Base-by-base conservation (phyloP, 352 stramenopile genomes). In the Globisporangium nodosum region DNA sequence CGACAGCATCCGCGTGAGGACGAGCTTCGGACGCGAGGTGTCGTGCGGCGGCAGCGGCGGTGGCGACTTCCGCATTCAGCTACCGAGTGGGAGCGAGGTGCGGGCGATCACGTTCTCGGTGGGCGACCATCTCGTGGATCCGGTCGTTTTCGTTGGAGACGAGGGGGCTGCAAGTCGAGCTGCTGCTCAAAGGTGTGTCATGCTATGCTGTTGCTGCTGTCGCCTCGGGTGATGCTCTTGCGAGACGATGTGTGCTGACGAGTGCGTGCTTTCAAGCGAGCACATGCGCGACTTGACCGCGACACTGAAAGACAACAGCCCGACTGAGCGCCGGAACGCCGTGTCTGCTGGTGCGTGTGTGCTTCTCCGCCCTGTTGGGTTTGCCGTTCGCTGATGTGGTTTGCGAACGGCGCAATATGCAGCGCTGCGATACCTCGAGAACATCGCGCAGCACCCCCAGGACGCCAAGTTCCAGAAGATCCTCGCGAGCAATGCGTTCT, bases 391-490 rank as follows among this genome's bases (percentile, higher is more conserved):
- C 13, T 35, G n/a, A 31, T 37, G 56, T 45, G 5, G 39, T 16
- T 6, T 21, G 42, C 5, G 42, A 24, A 21, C 21, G 42, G 16
- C n/a, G 15, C 31, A 9, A 35, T 9, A 21, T 50, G 43, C 20
- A 86, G 72, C 63, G 1, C 58, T 76, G n/a, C 76, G 78, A 5
- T 94, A 92, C 58, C 33, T 94, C 27, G 70, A 71, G 12, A 92
- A 92, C 60, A 77, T 94, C n/a, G 60, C 64, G 0, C 54, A 52
- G 12, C 66, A 84, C 9, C 81, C 82, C 6, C 45, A 66, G 6
- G 80, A 94, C 12, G 24, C 33, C 0, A 90, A 88, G 33, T 90
- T 87, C 59, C 78, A 88, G 49, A 73, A 74, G 47, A 91, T 94
- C 57, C 81, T 78, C 33, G 69, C 69, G 12, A 83, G 68, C 55